These are phyloP conservation scores for Malus hybrid DNA, from an alignment of 331 rosid species.

Conservation along the genomic window DNA sequence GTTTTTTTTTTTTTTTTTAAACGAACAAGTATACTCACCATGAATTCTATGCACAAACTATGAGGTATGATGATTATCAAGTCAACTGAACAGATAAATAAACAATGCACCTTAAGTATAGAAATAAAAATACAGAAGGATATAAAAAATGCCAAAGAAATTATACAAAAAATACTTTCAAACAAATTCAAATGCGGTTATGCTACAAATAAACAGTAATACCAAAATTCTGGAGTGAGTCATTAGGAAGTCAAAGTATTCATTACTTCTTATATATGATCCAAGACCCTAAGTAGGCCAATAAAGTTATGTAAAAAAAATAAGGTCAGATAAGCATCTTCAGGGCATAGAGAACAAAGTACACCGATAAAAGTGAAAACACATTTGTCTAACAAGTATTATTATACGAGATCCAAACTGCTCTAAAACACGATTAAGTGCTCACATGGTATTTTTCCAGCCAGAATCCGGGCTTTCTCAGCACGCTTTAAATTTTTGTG, in stretches of 20 bases:
- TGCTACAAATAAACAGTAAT: background rate
- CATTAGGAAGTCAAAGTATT: background rate
- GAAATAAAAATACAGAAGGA: background rate
- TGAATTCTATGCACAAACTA: background rate
- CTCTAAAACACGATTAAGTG: slow-evolving; percentile 4
- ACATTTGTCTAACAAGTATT: background rate
- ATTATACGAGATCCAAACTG: background rate
- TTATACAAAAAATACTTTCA: background rate
- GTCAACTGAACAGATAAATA: background rate
- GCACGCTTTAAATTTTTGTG: slow-evolving; percentile 92
- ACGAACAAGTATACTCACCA: background rate
- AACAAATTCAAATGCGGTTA: background rate
- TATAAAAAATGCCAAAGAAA: background rate
- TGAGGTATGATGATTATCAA: background rate
- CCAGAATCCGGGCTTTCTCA: slow-evolving; percentile 76
- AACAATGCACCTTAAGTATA: background rate
- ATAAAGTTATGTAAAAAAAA: background rate
- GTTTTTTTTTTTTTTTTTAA: background rate
- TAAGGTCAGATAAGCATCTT: background rate
- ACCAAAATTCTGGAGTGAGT: background rate
- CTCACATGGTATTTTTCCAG: slow-evolving; percentile 77
- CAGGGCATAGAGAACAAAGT: background rate
- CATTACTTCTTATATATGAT: background rate
- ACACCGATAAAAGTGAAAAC: background rate
- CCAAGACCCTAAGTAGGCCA: background rate